A percentile compares a stretch with the other conserved stretches of the same genome.
Evolutionary conservation across 2,329 filamentous ascomycete species (phyloP).

Genomic region (Stachybotrys elegans): DNA sequence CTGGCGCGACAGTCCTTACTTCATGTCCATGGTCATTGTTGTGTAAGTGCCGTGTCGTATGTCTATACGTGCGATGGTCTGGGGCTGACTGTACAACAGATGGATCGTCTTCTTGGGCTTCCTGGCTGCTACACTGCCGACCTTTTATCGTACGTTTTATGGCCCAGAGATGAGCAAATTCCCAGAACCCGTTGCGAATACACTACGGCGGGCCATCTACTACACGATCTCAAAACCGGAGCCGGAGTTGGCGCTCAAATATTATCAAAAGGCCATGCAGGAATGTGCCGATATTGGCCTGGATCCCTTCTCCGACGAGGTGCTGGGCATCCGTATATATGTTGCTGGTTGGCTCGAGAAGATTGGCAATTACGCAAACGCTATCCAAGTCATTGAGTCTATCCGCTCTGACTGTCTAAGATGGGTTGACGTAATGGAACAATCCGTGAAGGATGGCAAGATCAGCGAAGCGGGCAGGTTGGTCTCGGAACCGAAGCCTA

Average conservation of each 20-base stretch:
- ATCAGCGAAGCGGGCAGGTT: constrained; percentile 34
- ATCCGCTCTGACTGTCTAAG: constrained; percentile 63
- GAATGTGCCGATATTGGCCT: constrained; percentile 69
- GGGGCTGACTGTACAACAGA: too few relatives aligned
- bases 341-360: constrained; percentile 76
- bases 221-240: constrained; percentile 76
- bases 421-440: constrained; percentile 54
- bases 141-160: constrained; percentile 53
- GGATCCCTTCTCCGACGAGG: constrained; percentile 86
- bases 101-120: constrained; percentile 22
- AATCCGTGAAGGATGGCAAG: constrained; percentile 41
- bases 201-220: constrained; percentile 79
- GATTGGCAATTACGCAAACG: constrained; percentile 62
- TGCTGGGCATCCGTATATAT: constrained; percentile 83
- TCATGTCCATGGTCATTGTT: constrained; percentile 22
- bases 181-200: constrained; percentile 68
- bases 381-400: constrained; percentile 74
- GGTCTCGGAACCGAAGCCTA: constrained; percentile 10
- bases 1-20: constrained; percentile 25
- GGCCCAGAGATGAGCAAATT: constrained; percentile 50
- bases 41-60: too few relatives aligned
- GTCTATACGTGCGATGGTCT: too few relatives aligned
- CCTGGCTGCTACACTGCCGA: constrained; percentile 24
- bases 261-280: constrained; percentile 75
- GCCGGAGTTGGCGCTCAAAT: constrained; percentile 71